Evolutionary conservation across 495 filamentous ascomycete genomes (phyloP).

Genomic region (Haplographium delicatum): DNA sequence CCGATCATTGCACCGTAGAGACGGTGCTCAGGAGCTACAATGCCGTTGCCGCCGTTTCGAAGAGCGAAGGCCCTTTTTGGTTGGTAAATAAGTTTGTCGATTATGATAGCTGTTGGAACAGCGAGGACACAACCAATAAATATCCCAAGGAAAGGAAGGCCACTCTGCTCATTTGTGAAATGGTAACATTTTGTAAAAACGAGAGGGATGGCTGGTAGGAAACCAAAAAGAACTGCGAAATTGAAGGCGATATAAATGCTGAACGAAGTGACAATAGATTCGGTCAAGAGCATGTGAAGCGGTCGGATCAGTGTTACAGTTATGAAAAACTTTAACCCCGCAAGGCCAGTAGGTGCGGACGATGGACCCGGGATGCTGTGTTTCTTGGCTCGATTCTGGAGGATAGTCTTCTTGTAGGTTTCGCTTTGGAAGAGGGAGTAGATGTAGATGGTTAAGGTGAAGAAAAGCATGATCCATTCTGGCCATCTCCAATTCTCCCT

Average conservation of each 20-base stretch:
- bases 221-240: slow-evolving; percentile 38
- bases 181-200: slow-evolving; percentile 40
- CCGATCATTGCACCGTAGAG: slow-evolving; percentile 56
- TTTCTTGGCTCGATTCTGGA: slow-evolving; percentile 11
- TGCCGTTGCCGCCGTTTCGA: too few relatives aligned
- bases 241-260: slow-evolving; percentile 41
- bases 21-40: slow-evolving; percentile 51
- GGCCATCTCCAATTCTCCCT: slow-evolving; percentile 53
- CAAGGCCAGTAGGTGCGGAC: not conserved
- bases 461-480: slow-evolving; percentile 57
- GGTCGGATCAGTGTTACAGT: slow-evolving; percentile 36
- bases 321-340: not conserved
- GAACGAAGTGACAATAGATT: slow-evolving; percentile 40
- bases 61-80: too few relatives aligned
- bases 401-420: slow-evolving; percentile 30
- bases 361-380: slow-evolving; percentile 5
- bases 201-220: slow-evolving; percentile 33
- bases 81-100: slow-evolving; percentile 36
- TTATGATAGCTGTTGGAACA: slow-evolving; percentile 34
- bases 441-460: slow-evolving; percentile 44
- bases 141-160: slow-evolving; percentile 29
- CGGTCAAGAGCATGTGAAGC: slow-evolving; percentile 38
- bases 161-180: slow-evolving; percentile 18
- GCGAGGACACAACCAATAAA: slow-evolving; percentile 27
- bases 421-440: slow-evolving; percentile 42